These are phyloP conservation scores for Apocynum venetum DNA, from an alignment of 257 asterid species.

Conservation along the genomic window DNA sequence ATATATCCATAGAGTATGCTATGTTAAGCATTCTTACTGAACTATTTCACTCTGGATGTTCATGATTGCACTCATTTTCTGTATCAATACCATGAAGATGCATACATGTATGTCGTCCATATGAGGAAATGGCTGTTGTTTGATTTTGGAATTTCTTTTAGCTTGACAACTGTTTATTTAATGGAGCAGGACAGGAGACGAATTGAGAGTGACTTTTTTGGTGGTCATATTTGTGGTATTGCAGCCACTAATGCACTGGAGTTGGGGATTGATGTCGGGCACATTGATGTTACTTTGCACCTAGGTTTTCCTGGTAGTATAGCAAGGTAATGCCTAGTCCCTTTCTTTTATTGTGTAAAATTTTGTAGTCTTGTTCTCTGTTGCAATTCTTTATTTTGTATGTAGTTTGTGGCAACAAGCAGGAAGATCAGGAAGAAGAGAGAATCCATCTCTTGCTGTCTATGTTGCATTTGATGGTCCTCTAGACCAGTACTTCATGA, in stretches of 20 bases:
- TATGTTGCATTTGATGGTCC: conserved; percentile 98
- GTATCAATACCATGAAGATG: neutral
- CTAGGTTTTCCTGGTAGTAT: conserved; percentile 98
- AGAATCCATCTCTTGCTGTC: conserved; percentile 74
- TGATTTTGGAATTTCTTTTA: neutral
- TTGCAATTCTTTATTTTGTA: conserved; percentile 16
- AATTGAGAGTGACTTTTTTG: conserved; percentile 73
- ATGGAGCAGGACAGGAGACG: conserved; percentile 82
- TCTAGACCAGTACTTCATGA: conserved; percentile 92
- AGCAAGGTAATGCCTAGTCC: conserved; percentile 54
- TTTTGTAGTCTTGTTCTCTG: conserved; percentile 17
- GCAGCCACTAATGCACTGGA: conserved; percentile 99
- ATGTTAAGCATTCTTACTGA: neutral
- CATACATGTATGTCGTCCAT: neutral
- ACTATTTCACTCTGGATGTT: neutral
- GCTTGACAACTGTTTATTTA: conserved; percentile 22
- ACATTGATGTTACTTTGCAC: conserved; percentile 89
- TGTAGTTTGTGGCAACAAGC: conserved; percentile 95
- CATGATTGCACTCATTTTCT: neutral
- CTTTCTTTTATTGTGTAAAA: conserved; percentile 20
- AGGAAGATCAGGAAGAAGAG: conserved; percentile 97
- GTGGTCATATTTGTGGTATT: conserved; percentile 71
- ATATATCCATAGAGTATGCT: neutral
- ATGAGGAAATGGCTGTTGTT: neutral
- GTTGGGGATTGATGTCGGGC: conserved; percentile 96